These are phyloP conservation scores for Ophiocordyceps camponoti-floridani DNA, from an alignment of 2,329 filamentous ascomycete genomes.

Conservation along the genomic window DNA sequence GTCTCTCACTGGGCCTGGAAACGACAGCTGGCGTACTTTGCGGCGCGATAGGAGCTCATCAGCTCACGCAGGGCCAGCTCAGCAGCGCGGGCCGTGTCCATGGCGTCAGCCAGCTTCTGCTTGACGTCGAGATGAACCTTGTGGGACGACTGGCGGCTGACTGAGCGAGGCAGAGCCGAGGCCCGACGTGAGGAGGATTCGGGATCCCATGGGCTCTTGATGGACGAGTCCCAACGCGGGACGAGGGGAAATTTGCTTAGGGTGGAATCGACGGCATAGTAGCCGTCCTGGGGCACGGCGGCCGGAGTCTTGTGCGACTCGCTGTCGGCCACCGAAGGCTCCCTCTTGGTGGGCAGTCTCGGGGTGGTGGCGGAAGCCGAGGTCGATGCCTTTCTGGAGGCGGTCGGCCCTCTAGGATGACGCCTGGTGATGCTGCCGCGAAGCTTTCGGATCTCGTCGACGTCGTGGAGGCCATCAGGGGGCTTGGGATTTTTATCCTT, in stretches of 20 bases:
- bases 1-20: background rate
- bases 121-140: conserved; percentile 47
- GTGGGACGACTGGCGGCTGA: conserved; percentile 32
- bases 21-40: conserved; percentile 43
- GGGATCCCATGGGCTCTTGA: conserved; percentile 14
- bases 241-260: conserved; percentile 37
- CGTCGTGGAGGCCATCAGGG: conserved; percentile 73
- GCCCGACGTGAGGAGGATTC: conserved; percentile 18
- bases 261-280: conserved; percentile 25
- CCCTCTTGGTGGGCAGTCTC: conserved; percentile 20
- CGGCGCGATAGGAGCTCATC: conserved; percentile 62
- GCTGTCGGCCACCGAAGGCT: conserved; percentile 19
- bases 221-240: conserved; percentile 54
- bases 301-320: conserved; percentile 18
- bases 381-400: conserved; percentile 41
- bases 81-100: conserved; percentile 66
- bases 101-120: conserved; percentile 46
- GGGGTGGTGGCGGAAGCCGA: conserved; percentile 36
- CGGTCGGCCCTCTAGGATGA: conserved; percentile 51
- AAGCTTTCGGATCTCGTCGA: conserved; percentile 72
- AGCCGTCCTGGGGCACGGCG: conserved; percentile 21
- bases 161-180: conserved; percentile 17
- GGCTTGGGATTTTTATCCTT: conserved; percentile 83
- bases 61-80: conserved; percentile 76
- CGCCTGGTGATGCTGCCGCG: conserved; percentile 74